Evolutionary conservation across 805 yeast genomes (phyloP), one percentile per base, ranked within the genome.

Genomic region (Blastobotrys americana): DNA sequence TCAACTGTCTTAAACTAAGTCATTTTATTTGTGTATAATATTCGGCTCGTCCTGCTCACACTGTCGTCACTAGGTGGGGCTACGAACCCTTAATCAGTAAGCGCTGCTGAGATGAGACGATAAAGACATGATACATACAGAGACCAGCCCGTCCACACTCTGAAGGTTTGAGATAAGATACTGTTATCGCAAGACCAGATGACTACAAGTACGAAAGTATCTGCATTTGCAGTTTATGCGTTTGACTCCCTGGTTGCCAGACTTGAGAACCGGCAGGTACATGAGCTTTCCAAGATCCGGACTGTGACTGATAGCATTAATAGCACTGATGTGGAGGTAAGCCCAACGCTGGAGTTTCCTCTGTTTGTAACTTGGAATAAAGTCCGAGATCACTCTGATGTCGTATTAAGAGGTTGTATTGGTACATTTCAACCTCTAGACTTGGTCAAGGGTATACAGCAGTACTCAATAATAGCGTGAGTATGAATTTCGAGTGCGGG

Each of bases 341-440:
- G 15, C 3, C 41, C 37, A 15, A 47, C 42, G 6, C 40, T 28
- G 16, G 41, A 23, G 37, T 65, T 67, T 4, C 93, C 97, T 0
- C 64, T 90, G 21, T 93, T 93, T 65, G 83, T 90, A 25, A 93
- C 97, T 0, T 93, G 96, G 96, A 80, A 73, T 45, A 53, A 55
- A 16, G 46, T 51, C 3, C 36, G 50, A 54, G 48, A 45, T 9
- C 37, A 46, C 5, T 58, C 48, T 6, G 56, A 62, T 1, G 58
- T 63, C 20, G 64, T 67, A 10, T 67, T 90, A 39, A 69, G 97
- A 36, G 98, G 98, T 0, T 90, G 98, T 58, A 93, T 90, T 44
- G 98, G 98, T 1, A 89, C 96, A 0, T 93, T 93, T 60, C 67
- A 71, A 16, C 65, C 74, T 13, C 60, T 73, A 45, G 69, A 73